Conservation (phyloP, 306 rosid genomes). For the Oxytropis ochrocephala region DNA sequence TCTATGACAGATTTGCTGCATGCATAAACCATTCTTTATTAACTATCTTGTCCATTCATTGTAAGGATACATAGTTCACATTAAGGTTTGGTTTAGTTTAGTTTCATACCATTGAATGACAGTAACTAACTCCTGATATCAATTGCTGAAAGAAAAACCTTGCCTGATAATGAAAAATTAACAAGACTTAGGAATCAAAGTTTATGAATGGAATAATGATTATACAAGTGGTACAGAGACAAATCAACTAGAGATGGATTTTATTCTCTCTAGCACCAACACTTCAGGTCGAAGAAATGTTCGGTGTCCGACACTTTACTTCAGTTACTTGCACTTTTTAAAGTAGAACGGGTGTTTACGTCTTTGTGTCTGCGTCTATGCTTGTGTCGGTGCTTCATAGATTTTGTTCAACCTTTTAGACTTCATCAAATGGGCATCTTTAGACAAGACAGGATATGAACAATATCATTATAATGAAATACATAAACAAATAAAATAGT, state of each 20-base stretch:
- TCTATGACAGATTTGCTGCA: slow-evolving; percentile 85
- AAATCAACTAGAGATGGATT: not conserved
- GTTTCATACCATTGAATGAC: slow-evolving; percentile 72
- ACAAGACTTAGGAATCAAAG: slow-evolving; percentile 1
- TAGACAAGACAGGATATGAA: not conserved
- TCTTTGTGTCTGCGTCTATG: too few relatives aligned
- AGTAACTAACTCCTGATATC: slow-evolving; percentile 83
- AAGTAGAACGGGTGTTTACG: too few relatives aligned
- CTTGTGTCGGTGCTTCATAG: too few relatives aligned
- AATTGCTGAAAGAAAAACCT: slow-evolving; percentile 91
- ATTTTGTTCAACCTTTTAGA: not conserved
- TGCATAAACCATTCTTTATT: not conserved
- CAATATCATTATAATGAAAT: not conserved
- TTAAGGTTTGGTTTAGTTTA: not conserved
- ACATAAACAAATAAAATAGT: slow-evolving; percentile 6
- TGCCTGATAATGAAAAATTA: slow-evolving; percentile 47
- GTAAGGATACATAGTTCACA: not conserved
- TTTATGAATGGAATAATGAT: not conserved
- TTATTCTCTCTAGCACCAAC: too few relatives aligned
- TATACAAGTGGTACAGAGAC: not conserved
- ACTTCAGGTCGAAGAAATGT: too few relatives aligned
- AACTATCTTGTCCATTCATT: not conserved
- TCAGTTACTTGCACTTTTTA: too few relatives aligned
- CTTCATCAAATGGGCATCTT: not conserved
- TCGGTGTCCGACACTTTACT: too few relatives aligned